These are phyloP conservation scores for Setaria italica DNA, from an alignment of 202 grass and related monocot species.

Conservation along the genomic window DNA sequence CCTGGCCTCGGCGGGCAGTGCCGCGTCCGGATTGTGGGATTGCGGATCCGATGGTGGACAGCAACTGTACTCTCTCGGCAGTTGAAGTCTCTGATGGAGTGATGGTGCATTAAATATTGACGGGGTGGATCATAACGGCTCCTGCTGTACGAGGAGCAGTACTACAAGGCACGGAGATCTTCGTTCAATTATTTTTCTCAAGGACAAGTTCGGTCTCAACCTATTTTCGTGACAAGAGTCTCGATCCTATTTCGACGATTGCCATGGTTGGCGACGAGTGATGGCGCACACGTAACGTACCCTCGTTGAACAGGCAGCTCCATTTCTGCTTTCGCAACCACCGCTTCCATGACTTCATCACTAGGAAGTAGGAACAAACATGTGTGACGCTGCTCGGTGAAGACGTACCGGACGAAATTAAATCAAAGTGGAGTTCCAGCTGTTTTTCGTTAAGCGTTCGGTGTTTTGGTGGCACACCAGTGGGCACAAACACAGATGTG, in stretches of 20 bases:
- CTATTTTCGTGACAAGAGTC: not conserved
- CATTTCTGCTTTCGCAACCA: not conserved
- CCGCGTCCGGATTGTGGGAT: too few relatives aligned
- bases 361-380: not conserved
- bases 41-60: not conserved
- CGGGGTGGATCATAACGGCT: not conserved
- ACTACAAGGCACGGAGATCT: not conserved
- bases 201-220: not conserved
- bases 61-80: not conserved
- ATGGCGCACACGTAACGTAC: too few relatives aligned
- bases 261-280: not conserved
- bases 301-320: not conserved
- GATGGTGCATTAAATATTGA: constrained; percentile 9
- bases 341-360: not conserved
- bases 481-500: not conserved
- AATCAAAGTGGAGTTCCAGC: not conserved
- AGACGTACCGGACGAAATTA: not conserved
- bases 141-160: not conserved
- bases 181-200: not conserved
- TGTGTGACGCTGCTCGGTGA: not conserved
- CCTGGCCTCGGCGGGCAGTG: too few relatives aligned
- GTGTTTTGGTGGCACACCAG: not conserved
- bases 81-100: constrained; percentile 21
- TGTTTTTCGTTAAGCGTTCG: not conserved
- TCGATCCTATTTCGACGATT: not conserved